Conservation (phyloP, 257 asterid species). For the Solanum stenotomum region DNA sequence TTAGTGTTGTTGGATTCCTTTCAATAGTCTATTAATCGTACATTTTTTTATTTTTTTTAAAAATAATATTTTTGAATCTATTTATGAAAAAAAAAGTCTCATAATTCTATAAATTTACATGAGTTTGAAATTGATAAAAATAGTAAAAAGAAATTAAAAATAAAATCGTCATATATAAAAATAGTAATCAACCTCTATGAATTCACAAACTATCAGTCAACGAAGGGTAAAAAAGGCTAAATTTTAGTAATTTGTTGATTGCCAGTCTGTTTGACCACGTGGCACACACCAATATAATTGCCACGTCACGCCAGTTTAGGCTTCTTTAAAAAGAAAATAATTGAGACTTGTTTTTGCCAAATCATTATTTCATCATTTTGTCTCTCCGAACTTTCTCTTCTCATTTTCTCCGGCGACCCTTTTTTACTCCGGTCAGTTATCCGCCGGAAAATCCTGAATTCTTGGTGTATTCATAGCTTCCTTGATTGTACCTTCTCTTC, state of each 20-base stretch:
- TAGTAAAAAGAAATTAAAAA: neutral
- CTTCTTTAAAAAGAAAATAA: neutral
- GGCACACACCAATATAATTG: neutral
- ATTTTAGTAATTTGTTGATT: neutral
- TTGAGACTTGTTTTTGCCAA: neutral
- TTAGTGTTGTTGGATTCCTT: fast-evolving
- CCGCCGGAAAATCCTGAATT: neutral
- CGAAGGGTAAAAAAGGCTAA: neutral
- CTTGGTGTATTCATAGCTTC: neutral
- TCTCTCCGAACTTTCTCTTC: neutral
- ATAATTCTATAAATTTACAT: neutral
- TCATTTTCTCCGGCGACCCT: neutral
- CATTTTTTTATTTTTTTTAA: no score
- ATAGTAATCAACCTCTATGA: neutral
- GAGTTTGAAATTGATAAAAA: neutral
- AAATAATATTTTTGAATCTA: neutral
- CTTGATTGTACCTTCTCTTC: neutral
- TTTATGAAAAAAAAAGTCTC: neutral
- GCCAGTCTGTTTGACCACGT: neutral
- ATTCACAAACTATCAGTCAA: neutral
- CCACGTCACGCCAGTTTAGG: neutral
- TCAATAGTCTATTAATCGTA: neutral
- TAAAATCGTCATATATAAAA: neutral
- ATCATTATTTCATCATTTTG: neutral
- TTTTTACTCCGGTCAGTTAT: neutral